Evolutionary conservation across 1,139 yeast genomes (phyloP).

Genomic region (Pichia sp.): DNA sequence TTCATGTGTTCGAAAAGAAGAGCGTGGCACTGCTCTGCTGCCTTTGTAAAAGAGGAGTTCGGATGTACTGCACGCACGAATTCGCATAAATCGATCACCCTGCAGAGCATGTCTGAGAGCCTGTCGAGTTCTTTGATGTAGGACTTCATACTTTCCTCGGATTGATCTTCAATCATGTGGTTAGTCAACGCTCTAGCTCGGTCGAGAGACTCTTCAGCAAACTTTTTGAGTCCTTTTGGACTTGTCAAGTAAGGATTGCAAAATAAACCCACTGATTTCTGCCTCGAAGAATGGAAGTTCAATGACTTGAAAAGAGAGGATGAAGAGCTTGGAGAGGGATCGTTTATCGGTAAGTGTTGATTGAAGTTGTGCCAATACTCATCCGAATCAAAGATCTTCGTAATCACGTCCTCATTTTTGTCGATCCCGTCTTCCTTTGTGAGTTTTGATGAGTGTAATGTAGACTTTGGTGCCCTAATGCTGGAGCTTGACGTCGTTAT

Average conservation of each 20-base stretch:
- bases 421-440: too few species aligned
- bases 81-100: slow-evolving; percentile 92
- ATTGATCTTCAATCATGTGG: slow-evolving; percentile 47
- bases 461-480: not conserved
- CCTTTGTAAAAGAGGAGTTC: slow-evolving; percentile 59
- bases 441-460: too few species aligned
- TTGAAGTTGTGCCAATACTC: slow-evolving; percentile 36
- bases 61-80: slow-evolving; percentile 91
- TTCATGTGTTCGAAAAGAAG: slow-evolving; percentile 93
- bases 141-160: slow-evolving; percentile 44
- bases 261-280: slow-evolving; percentile 61
- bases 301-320: not conserved
- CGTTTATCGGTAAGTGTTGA: slow-evolving; percentile 7
- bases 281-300: not conserved
- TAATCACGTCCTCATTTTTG: slow-evolving; percentile 26
- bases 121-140: slow-evolving; percentile 74
- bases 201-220: slow-evolving; percentile 58
- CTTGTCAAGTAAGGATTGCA: slow-evolving; percentile 62
- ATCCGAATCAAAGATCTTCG: slow-evolving; percentile 46
- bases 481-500: not conserved
- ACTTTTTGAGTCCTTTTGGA: slow-evolving; percentile 67
- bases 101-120: slow-evolving; percentile 80
- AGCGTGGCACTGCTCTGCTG: slow-evolving; percentile 88
- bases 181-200: slow-evolving; percentile 62
- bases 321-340: not conserved